Evolutionary conservation across 352 stramenopile genomes (phyloP).

Genomic region (Globisporangium paroecandrum): DNA sequence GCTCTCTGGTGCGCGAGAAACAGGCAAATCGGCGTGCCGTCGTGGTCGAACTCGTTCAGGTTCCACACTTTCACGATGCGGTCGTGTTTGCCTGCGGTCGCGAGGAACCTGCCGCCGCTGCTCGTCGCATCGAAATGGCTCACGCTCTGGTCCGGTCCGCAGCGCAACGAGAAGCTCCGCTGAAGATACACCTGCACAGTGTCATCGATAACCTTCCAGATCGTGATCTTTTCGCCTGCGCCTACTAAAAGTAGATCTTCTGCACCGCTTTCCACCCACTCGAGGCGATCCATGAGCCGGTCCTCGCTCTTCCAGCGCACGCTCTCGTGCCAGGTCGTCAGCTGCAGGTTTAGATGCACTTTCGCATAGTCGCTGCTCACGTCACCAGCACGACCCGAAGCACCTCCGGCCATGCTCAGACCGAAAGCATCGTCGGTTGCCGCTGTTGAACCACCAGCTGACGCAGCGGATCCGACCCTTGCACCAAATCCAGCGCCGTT

Average conservation of each 20-base stretch:
- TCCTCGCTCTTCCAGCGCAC: conserved; percentile 72
- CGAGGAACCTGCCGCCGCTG: conserved; percentile 48
- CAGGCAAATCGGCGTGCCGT: conserved; percentile 48
- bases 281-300: conserved; percentile 50
- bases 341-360: conserved; percentile 64
- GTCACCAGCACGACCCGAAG: conserved; percentile 10
- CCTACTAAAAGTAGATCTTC: conserved; percentile 67
- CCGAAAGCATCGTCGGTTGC: conserved; percentile 6
- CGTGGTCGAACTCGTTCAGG: conserved; percentile 44
- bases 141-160: conserved; percentile 17
- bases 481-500: conserved; percentile 4
- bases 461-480: conserved; percentile 2
- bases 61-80: conserved; percentile 75
- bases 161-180: conserved; percentile 48
- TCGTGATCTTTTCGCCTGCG: conserved; percentile 62
- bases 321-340: conserved; percentile 66
- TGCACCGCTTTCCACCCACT: conserved; percentile 72
- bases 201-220: conserved; percentile 84
- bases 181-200: conserved; percentile 76
- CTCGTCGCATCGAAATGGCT: conserved; percentile 63
- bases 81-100: conserved; percentile 54
- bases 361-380: conserved; percentile 49
- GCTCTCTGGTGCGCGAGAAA: conserved; percentile 66
- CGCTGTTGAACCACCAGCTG: neutral
- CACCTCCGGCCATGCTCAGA: neutral